Conservation (phyloP, 768 basidiomycete genomes). For the Pulveroboletus ravenelii region DNA sequence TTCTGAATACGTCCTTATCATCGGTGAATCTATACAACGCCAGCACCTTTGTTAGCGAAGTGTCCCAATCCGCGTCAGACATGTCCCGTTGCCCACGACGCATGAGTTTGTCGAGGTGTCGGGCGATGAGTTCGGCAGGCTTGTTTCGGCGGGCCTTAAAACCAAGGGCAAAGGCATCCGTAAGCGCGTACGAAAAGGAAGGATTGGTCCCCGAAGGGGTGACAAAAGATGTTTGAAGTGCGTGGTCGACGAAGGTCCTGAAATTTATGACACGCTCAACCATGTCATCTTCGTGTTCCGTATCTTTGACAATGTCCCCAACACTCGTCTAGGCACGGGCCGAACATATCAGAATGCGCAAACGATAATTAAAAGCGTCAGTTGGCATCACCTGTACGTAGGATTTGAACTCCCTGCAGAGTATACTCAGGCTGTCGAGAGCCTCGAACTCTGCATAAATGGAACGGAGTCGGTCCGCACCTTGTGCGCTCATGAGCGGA, state of each 20-base stretch:
- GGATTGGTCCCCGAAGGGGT: constrained; percentile 40
- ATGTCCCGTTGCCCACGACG: constrained; percentile 75
- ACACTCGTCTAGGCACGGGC: constrained; percentile 45
- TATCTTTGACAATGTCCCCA: constrained; percentile 60
- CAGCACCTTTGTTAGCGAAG: constrained; percentile 60
- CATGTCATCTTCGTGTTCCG: constrained; percentile 67
- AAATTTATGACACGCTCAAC: constrained; percentile 66
- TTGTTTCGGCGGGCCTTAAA: constrained; percentile 76
- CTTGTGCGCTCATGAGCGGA: constrained; percentile 44
- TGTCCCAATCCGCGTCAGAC: constrained; percentile 59
- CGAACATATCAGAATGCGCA: neutral
- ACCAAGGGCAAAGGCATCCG: constrained; percentile 66
- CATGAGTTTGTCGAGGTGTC: constrained; percentile 83
- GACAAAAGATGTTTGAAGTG: constrained; percentile 50
- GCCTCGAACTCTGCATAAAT: constrained; percentile 63
- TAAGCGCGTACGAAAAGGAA: constrained; percentile 62
- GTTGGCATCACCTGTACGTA: constrained; percentile 47
- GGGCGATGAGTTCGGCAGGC: constrained; percentile 92
- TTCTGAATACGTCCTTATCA: constrained; percentile 91
- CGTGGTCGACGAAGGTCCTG: constrained; percentile 52
- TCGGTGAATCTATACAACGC: constrained; percentile 81
- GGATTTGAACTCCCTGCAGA: constrained; percentile 58
- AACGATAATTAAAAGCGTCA: neutral
- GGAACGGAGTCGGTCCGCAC: constrained; percentile 38
- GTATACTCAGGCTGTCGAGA: constrained; percentile 47